Percentiles rank a stretch among this genome's conserved stretches.
Evolutionary conservation across 441 rosid genomes (phyloP).

Genomic region (Populus trichocarpa): DNA sequence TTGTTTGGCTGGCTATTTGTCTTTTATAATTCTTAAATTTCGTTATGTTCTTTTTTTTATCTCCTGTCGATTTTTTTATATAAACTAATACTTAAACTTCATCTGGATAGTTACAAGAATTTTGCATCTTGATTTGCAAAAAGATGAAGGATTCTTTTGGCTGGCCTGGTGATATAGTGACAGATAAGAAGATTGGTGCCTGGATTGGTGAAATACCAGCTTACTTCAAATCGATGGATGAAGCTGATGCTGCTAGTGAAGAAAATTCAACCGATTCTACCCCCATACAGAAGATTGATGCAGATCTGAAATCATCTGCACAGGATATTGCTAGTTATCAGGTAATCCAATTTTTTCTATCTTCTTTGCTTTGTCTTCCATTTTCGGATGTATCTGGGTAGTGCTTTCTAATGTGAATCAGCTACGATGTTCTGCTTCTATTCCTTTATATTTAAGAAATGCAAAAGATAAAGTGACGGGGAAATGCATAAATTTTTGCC

Average conservation of each 20-base stretch:
- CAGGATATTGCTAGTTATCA: constrained; percentile 74
- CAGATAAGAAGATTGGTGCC: constrained; percentile 43
- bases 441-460: background rate
- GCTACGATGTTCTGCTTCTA: background rate
- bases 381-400: background rate
- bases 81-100: constrained; percentile 19
- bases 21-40: background rate
- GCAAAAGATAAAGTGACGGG: background rate
- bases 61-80: background rate
- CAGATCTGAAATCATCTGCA: constrained; percentile 49
- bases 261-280: constrained; percentile 31
- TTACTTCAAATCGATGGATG: constrained; percentile 41
- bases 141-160: constrained; percentile 60
- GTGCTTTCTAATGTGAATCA: background rate
- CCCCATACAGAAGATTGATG: constrained; percentile 33
- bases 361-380: background rate
- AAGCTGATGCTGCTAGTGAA: constrained; percentile 32
- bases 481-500: background rate
- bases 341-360: constrained; percentile 32
- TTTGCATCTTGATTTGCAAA: constrained; percentile 39
- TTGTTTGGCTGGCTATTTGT: background rate
- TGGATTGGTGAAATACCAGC: constrained; percentile 70
- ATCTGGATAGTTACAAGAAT: constrained; percentile 46
- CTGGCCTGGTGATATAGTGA: constrained; percentile 52
- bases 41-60: constrained; percentile 5